phyloP scores from a whole-genome alignment of 257 asterid genomes.

The Pogostemon cablin region DNA sequence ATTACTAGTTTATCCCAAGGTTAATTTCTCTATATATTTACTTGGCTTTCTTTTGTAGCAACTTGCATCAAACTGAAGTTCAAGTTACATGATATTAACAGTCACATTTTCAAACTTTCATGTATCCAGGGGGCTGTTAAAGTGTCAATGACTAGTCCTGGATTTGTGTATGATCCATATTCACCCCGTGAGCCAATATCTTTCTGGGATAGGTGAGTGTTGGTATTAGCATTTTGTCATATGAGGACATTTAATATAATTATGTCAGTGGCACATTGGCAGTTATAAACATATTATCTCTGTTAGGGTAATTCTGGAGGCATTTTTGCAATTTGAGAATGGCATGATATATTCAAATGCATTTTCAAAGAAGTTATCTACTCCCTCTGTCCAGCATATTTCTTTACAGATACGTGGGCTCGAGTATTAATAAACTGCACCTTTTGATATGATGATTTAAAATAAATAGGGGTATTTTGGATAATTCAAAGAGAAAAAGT shows the following conservation, averaged over 20 bases:
- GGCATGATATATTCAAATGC: conserved; percentile 16
- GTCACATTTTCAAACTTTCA: conserved; percentile 29
- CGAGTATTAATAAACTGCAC: too few species aligned
- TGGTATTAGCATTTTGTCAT: conserved; percentile 19
- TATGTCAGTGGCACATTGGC: background rate
- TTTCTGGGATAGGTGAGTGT: conserved; percentile 70
- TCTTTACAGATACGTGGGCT: too few species aligned
- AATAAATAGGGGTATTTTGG: too few species aligned
- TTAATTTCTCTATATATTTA: background rate
- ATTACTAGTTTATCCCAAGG: background rate
- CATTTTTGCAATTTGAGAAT: conserved; percentile 12
- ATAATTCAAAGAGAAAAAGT: too few species aligned
- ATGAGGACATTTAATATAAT: conserved; percentile 3
- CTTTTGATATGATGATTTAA: too few species aligned
- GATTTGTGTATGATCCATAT: conserved; percentile 82
- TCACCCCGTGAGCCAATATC: conserved; percentile 64
- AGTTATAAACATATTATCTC: conserved; percentile 1
- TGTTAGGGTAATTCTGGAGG: conserved; percentile 13
- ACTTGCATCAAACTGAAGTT: background rate
- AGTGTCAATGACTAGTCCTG: conserved; percentile 77
- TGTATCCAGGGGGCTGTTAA: conserved; percentile 60
- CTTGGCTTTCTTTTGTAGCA: conserved; percentile 7
- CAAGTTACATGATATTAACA: conserved; percentile 15
- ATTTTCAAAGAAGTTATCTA: background rate
- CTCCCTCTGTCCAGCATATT: background rate